phyloP scores from a whole-genome alignment of 106 monocot species.

The Triglochin maritima region DNA sequence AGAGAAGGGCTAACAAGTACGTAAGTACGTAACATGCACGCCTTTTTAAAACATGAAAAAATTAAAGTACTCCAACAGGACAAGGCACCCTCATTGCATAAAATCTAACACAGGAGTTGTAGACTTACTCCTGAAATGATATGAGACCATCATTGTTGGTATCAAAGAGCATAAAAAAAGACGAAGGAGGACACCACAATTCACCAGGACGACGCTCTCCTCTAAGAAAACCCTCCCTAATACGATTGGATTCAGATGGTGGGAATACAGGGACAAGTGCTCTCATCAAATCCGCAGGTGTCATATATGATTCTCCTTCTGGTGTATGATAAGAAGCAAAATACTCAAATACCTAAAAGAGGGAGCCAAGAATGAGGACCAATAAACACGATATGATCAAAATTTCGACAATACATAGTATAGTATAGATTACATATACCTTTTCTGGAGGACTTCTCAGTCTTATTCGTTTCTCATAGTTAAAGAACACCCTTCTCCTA shows the following conservation, averaged over 20 bases:
- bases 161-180: slow-evolving; percentile 92
- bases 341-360: slow-evolving; percentile 79
- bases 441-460: slow-evolving; percentile 80
- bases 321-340: slow-evolving; percentile 62
- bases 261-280: slow-evolving; percentile 94
- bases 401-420: not conserved
- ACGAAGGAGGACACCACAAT: slow-evolving; percentile 63
- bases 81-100: too few species aligned
- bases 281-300: slow-evolving; percentile 86
- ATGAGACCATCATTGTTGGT: slow-evolving; percentile 89
- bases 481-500: slow-evolving; percentile 91
- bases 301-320: slow-evolving; percentile 73
- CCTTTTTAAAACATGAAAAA: too few species aligned
- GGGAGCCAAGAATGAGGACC: not conserved
- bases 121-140: slow-evolving; percentile 81
- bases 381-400: not conserved
- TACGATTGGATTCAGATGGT: slow-evolving; percentile 67
- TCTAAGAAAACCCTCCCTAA: slow-evolving; percentile 72
- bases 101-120: too few species aligned
- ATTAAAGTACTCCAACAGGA: too few species aligned
- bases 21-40: too few species aligned
- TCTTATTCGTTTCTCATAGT: slow-evolving; percentile 92
- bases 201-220: slow-evolving; percentile 69
- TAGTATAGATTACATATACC: slow-evolving; percentile 17
- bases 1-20: too few species aligned